Percentiles rank a stretch among this genome's conserved stretches.
phyloP scores from a whole-genome alignment of 495 filamentous ascomycete genomes.

The Penicillium fimorum region DNA sequence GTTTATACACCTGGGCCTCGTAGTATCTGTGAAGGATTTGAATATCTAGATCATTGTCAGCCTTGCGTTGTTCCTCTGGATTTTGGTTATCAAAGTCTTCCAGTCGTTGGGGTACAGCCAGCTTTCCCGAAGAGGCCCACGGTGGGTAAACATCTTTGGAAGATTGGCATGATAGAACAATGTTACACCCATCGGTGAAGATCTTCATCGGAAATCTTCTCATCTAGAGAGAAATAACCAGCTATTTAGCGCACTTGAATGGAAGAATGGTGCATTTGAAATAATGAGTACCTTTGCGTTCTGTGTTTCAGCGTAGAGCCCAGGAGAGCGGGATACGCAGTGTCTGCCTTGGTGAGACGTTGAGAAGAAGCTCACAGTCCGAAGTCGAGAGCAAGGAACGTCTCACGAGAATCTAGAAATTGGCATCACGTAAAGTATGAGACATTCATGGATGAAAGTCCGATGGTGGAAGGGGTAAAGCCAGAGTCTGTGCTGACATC shows the following conservation, averaged over 20 bases:
- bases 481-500: too few species aligned
- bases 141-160: constrained; percentile 32
- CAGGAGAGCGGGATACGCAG: background rate
- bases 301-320: background rate
- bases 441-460: too few species aligned
- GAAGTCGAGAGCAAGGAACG: background rate
- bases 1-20: constrained; percentile 26
- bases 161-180: constrained; percentile 32
- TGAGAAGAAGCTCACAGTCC: background rate
- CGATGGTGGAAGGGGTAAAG: too few species aligned
- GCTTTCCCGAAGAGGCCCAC: constrained; percentile 24
- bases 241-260: background rate
- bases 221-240: background rate
- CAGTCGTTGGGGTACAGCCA: constrained; percentile 29
- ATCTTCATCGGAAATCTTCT: background rate
- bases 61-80: constrained; percentile 24
- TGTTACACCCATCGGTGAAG: constrained; percentile 13
- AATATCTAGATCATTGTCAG: constrained; percentile 29
- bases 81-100: constrained; percentile 28
- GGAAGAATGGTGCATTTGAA: background rate
- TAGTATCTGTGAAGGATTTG: constrained; percentile 36
- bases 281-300: background rate
- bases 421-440: background rate
- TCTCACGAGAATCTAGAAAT: background rate
- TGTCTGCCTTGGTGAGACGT: background rate